Evolutionary conservation across 2,329 filamentous ascomycete species (phyloP).

Genomic region (Phyllosticta citribraziliensis): DNA sequence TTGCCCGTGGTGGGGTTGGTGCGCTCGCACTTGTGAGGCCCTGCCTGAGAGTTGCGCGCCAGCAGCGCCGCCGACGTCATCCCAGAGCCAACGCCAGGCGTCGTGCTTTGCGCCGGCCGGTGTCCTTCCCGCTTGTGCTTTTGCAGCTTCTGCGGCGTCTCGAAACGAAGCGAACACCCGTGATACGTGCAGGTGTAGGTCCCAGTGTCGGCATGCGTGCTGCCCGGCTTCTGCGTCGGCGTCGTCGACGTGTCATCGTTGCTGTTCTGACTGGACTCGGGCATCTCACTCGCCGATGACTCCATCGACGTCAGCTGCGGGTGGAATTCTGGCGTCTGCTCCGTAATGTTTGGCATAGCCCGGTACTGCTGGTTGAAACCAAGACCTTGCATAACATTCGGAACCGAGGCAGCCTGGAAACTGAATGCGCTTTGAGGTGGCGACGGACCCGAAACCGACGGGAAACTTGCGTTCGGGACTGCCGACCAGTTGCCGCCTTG

Average conservation of each 20-base stretch:
- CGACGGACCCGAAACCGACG: slow-evolving; percentile 18
- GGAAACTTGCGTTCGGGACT: slow-evolving; percentile 15
- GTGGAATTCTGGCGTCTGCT: slow-evolving; percentile 45
- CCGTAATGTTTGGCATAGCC: slow-evolving; percentile 23
- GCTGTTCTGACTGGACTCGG: slow-evolving; percentile 25
- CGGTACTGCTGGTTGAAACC: slow-evolving; percentile 29
- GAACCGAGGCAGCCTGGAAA: slow-evolving; percentile 36
- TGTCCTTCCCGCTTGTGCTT: slow-evolving; percentile 95
- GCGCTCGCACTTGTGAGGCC: slow-evolving; percentile 84
- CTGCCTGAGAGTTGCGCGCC: slow-evolving; percentile 73
- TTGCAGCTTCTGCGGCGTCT: slow-evolving; percentile 75
- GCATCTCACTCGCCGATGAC: slow-evolving; percentile 47
- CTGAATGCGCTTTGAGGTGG: slow-evolving; percentile 29
- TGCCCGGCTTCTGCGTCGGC: slow-evolving; percentile 44
- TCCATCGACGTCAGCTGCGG: slow-evolving; percentile 52
- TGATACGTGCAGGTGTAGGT: slow-evolving; percentile 97
- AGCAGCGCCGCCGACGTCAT: slow-evolving; percentile 47
- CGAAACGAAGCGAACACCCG: slow-evolving; percentile 79
- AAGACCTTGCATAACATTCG: slow-evolving; percentile 21
- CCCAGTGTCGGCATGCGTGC: slow-evolving; percentile 64
- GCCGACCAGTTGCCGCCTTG: slow-evolving; percentile 27
- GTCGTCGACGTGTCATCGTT: slow-evolving; percentile 16
- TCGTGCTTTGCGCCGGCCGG: slow-evolving; percentile 36
- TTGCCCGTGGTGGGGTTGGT: slow-evolving; percentile 94
- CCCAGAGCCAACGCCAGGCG: slow-evolving; percentile 21